Evolutionary conservation across 1,139 yeast species (phyloP).

Genomic region (Yamadazyma sp.): DNA sequence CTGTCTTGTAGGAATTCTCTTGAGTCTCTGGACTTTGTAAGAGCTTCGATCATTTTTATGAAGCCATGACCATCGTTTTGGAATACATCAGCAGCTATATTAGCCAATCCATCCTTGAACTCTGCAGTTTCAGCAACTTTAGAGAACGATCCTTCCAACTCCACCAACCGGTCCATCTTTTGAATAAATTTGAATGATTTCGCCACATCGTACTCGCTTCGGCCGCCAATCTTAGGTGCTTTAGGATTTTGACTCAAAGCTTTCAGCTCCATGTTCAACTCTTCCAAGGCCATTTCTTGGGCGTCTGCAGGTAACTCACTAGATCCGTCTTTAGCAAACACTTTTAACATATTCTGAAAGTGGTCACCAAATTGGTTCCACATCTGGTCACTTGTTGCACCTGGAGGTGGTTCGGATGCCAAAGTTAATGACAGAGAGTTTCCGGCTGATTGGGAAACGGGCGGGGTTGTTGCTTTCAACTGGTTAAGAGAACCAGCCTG

Average conservation of each 20-base stretch:
- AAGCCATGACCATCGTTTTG: constrained; percentile 74
- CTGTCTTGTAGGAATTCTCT: constrained; percentile 28
- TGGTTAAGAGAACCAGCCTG: too few species aligned
- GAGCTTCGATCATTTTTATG: constrained; percentile 73
- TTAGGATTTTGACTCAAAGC: constrained; percentile 7
- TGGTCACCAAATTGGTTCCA: constrained; percentile 9
- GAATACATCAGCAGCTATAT: constrained; percentile 75
- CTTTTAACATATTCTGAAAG: constrained; percentile 10
- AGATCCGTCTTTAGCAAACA: constrained; percentile 14
- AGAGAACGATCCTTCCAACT: constrained; percentile 28
- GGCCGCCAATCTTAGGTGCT: not conserved
- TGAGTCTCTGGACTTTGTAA: constrained; percentile 58
- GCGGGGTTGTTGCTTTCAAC: too few species aligned
- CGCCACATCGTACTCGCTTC: not conserved
- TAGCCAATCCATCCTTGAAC: constrained; percentile 23
- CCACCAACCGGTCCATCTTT: constrained; percentile 1
- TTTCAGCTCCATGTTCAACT: constrained; percentile 7
- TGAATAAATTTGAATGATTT: constrained; percentile 1
- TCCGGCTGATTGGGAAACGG: not conserved
- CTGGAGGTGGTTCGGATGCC: not conserved
- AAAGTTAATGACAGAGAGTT: not conserved
- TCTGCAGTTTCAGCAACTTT: constrained; percentile 25
- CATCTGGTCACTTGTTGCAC: constrained; percentile 3
- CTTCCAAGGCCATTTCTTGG: constrained; percentile 13
- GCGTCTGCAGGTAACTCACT: constrained; percentile 9